Base-by-base conservation (phyloP, 257 asterid species). In the Plantago major region DNA sequence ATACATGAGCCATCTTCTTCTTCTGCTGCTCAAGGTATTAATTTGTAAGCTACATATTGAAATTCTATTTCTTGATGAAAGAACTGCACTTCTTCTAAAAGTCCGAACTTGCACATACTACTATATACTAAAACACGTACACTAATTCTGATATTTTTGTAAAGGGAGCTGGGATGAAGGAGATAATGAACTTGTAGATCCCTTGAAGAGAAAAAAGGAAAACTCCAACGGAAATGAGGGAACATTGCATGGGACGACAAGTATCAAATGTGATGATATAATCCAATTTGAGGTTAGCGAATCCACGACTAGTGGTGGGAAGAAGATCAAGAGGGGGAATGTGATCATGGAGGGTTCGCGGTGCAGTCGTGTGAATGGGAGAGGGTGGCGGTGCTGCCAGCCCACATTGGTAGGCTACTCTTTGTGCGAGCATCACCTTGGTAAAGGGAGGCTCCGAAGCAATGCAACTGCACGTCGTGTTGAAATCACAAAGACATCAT, bases 371-470 rank as follows among this genome's bases (percentile, higher is more conserved):
- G 85, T 82, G 14, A 87, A 87, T 33, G 95, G 95, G 18, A 74
- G 95, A 58, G 95, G 95, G 22, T 87, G 95, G 95, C 79, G 95
- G 54, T 87, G 93, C 70, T 75, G 82, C 75, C 93, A 80, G 58
- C 84, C 77, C 7, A 87, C 95, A 28, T 83, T 84, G 3, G 86
- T 87, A 0, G 95, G 95, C 13, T 87, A 87, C 58, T 81, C 93
- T 1, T 67, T 87, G 14, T 87, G 95, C 40, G 90, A 87, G 58
- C 93, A 87, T 72, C 95, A 87, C 68, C 66, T 87, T 76, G 93
- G 93, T 0, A 87, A 84, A 70, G 95, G 95, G 47, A 71, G 92
- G 75, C 76, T 79, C 1, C 69, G 86, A 72, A 78, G 77, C 63
- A 70, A 70, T 64, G 66, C 65, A 12, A 70, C 18, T 16, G 74